Percentiles rank a stretch among this genome's conserved stretches.
Conservation (phyloP, 2,329 filamentous ascomycete species). For the Aspergillus niger region DNA sequence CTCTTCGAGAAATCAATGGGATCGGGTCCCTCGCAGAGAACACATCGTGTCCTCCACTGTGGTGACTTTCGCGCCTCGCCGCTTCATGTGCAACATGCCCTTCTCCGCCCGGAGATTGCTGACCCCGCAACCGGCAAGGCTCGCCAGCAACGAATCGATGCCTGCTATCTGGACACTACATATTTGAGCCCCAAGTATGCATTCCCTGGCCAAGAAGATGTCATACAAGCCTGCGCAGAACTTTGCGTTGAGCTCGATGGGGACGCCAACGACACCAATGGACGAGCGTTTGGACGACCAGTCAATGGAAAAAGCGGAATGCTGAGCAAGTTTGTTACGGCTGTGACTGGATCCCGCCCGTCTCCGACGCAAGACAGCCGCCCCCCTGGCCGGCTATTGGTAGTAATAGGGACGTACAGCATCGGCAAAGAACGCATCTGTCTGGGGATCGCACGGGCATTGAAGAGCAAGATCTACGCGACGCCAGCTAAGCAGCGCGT, state of each 20-base stretch:
- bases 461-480: slow-evolving; percentile 87
- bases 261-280: slow-evolving; percentile 64
- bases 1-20: slow-evolving; percentile 79
- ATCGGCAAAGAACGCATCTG: slow-evolving; percentile 98
- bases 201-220: slow-evolving; percentile 85
- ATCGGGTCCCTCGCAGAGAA: slow-evolving; percentile 59
- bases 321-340: slow-evolving; percentile 65
- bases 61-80: slow-evolving; percentile 93
- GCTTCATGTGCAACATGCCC: slow-evolving; percentile 77
- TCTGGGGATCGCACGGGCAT: slow-evolving; percentile 82
- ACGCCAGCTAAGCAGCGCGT: slow-evolving; percentile 80
- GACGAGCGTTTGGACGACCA: slow-evolving; percentile 58
- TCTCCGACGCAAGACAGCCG: slow-evolving; percentile 31
- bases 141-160: slow-evolving; percentile 83
- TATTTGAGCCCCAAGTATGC: slow-evolving; percentile 95
- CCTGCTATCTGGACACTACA: slow-evolving; percentile 96
- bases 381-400: slow-evolving; percentile 69
- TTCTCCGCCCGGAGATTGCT: slow-evolving; percentile 72
- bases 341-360: slow-evolving; percentile 40
- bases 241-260: slow-evolving; percentile 79
- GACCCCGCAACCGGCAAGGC: slow-evolving; percentile 71
- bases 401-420: slow-evolving; percentile 94
- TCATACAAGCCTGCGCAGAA: slow-evolving; percentile 83
- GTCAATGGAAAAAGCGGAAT: slow-evolving; percentile 53
- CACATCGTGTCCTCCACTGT: slow-evolving; percentile 86